Percentiles rank a stretch among this genome's conserved stretches.
phyloP scores from a whole-genome alignment of 2,329 filamentous ascomycete genomes.

The Trichophyton verrucosum region DNA sequence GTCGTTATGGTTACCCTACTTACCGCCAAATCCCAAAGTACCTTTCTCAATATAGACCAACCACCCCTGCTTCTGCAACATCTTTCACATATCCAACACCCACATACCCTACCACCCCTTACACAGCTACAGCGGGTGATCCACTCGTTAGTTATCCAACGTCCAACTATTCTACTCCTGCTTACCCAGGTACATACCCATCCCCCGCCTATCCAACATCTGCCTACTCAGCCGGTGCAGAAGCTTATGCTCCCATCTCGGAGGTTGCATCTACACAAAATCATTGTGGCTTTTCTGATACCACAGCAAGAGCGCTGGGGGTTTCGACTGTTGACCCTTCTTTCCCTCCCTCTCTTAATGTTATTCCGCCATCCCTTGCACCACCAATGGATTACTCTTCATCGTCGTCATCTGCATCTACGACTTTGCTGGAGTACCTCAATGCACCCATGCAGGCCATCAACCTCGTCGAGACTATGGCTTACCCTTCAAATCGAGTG shows the following conservation, averaged over 20 bases:
- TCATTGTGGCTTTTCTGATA: background rate
- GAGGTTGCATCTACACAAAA: slow-evolving; percentile 25
- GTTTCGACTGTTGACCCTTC: background rate
- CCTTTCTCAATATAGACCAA: slow-evolving; percentile 31
- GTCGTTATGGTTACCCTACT: slow-evolving; percentile 68
- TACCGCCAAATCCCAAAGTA: slow-evolving; percentile 62
- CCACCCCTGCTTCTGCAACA: slow-evolving; percentile 28
- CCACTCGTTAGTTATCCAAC: slow-evolving; percentile 15
- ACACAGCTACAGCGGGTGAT: slow-evolving; percentile 10
- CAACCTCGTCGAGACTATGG: slow-evolving; percentile 66
- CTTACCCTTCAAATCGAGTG: slow-evolving; percentile 53
- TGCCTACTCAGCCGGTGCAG: background rate
- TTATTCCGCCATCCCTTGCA: background rate
- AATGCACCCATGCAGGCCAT: slow-evolving; percentile 69
- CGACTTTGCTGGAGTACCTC: slow-evolving; percentile 66
- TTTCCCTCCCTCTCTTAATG: slow-evolving; percentile 14
- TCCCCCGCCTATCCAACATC: background rate
- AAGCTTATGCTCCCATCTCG: slow-evolving; percentile 25
- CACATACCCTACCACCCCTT: slow-evolving; percentile 17
- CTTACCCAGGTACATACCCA: slow-evolving; percentile 17
- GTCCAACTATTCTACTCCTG: slow-evolving; percentile 27
- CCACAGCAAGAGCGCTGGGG: background rate
- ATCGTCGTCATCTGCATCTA: slow-evolving; percentile 29
- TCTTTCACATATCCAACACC: slow-evolving; percentile 26
- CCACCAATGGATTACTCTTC: slow-evolving; percentile 1